Evolutionary conservation across 306 rosid species (phyloP), one percentile per base, ranked within the genome.

Genomic region (Casuarina glauca): DNA sequence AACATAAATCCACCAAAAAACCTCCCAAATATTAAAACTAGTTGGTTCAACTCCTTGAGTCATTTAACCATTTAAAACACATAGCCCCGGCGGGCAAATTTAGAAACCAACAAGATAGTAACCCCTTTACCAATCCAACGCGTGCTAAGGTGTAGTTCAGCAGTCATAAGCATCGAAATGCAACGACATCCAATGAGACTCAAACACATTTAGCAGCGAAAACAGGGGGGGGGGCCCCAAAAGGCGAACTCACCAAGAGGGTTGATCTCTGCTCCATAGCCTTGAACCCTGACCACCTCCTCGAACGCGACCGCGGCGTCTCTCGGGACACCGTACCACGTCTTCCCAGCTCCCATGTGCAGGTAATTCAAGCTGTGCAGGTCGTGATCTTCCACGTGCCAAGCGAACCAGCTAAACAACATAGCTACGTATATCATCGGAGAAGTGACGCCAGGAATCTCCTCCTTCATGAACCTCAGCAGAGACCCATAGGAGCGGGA

Each of bases 331-430:
- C 99, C 99, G 43, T 96, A 96, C 99, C 99, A 96, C 1, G 99
- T 96, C 84, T 96, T 96, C 10, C 93, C 93, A 0, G 99, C 93
- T 19, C 99, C 99, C 93, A 89, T 85, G 61, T 96, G 98, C 79
- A 93, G 78, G 79, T 93, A 96, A 83, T 96, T 96, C 80, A 96
- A 83, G 81, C 99, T 96, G 68, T 96, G 99, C 87, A 96, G 73
- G 87, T 96, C 99, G 77, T 96, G 99, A 74, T 96, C 99, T 89
- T 96, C 99, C 15, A 91, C 99, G 70, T 96, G 99, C 99, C 99
- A 96, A 54, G 99, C 99, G 70, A 96, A 96, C 99, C 99, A 96
- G 78, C 99, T 96, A 76, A 96, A 96, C 81, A 96, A 62, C 99
- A 96, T 96, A 13, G 99, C 99, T 13, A 96, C 88, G 48, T 96